Conservation (phyloP, 1,284 basidiomycete species). For the Marasmius sp. region DNA sequence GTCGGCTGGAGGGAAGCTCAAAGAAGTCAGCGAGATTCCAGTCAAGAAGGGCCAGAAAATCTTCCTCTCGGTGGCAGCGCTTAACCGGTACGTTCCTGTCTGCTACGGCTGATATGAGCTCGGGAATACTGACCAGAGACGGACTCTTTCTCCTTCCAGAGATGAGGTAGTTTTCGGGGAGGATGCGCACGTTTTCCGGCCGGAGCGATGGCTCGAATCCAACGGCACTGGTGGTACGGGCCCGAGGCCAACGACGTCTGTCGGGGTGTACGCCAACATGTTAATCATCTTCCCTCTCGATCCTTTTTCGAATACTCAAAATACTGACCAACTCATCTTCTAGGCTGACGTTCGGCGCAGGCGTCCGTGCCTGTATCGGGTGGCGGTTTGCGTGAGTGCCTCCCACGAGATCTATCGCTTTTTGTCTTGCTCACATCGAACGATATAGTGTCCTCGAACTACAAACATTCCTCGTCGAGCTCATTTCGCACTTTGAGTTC, state of each 20-base stretch:
- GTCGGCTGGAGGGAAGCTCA: slow-evolving; percentile 25
- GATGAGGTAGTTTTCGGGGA: slow-evolving; percentile 32
- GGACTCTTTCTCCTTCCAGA: slow-evolving; percentile 12
- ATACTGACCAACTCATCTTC: not conserved
- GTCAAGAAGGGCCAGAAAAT: slow-evolving; percentile 37
- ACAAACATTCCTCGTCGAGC: slow-evolving; percentile 49
- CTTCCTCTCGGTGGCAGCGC: slow-evolving; percentile 26
- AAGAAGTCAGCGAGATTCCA: slow-evolving; percentile 30
- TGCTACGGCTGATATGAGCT: too few species aligned
- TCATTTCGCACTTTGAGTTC: slow-evolving; percentile 50
- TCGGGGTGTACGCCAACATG: slow-evolving; percentile 50
- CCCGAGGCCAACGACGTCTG: slow-evolving; percentile 40
- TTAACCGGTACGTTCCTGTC: slow-evolving; percentile 26
- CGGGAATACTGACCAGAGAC: too few species aligned
- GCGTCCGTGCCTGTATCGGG: slow-evolving; percentile 41
- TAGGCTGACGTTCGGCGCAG: slow-evolving; percentile 46
- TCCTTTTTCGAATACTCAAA: not conserved
- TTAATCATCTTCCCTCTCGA: slow-evolving; percentile 27
- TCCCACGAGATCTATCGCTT: slow-evolving; percentile 5
- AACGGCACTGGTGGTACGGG: slow-evolving; percentile 14
- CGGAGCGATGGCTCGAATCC: slow-evolving; percentile 45
- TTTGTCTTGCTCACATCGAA: not conserved
- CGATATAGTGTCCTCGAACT: slow-evolving; percentile 38
- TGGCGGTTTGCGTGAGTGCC: slow-evolving; percentile 49
- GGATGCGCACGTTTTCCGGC: slow-evolving; percentile 36